A percentile compares a stretch with the other conserved stretches of the same genome.
Conservation (phyloP, 1,139 yeast species). For the Saccharomycopsis hybrid region DNA sequence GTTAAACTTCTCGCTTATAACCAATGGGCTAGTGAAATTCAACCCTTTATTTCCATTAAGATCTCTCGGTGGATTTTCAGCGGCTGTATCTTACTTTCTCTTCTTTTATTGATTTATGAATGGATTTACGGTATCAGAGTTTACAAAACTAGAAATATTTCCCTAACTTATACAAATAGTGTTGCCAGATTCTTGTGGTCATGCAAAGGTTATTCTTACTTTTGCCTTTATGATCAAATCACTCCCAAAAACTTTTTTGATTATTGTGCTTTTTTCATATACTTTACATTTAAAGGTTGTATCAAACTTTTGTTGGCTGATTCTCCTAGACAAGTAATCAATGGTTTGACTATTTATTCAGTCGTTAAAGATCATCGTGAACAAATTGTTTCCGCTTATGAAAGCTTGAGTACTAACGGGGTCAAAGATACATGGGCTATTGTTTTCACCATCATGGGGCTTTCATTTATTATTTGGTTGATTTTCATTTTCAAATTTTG, state of each 20-base stretch:
- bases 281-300: constrained; percentile 62
- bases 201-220: constrained; percentile 52
- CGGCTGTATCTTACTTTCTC: constrained; percentile 72
- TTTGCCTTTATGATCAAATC: constrained; percentile 66
- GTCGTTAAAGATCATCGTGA: constrained; percentile 40
- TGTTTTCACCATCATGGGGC: constrained; percentile 65
- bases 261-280: constrained; percentile 61
- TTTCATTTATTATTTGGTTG: constrained; percentile 72
- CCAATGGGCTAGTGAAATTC: constrained; percentile 58
- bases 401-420: constrained; percentile 50
- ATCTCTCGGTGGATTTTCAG: constrained; percentile 79
- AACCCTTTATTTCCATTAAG: constrained; percentile 51
- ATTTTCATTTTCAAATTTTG: constrained; percentile 57
- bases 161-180: constrained; percentile 62
- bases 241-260: constrained; percentile 60
- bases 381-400: constrained; percentile 46
- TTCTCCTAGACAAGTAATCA: constrained; percentile 83
- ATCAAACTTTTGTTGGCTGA: constrained; percentile 65
- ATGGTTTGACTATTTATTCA: constrained; percentile 63
- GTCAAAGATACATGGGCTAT: constrained; percentile 61
- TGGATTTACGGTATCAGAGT: constrained; percentile 54
- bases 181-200: constrained; percentile 57
- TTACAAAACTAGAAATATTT: constrained; percentile 56
- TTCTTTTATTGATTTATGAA: constrained; percentile 52
- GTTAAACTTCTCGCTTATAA: constrained; percentile 68